Evolutionary conservation across 306 rosid species (phyloP), one percentile per base, ranked within the genome.

Genomic region (Geum urbanum): DNA sequence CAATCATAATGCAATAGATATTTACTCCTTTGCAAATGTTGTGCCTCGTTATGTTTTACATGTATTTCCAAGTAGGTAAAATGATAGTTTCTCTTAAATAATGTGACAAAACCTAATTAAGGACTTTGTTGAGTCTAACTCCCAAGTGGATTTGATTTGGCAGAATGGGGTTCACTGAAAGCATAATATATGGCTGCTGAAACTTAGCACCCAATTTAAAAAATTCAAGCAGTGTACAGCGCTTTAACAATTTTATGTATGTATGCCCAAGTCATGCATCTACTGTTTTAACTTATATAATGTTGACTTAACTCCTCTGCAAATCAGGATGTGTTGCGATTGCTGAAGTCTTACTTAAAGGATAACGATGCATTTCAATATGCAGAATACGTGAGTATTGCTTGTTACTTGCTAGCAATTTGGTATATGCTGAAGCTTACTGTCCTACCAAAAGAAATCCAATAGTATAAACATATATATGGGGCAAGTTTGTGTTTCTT

Each of bases 341-440:
- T 80, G 37, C 82, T 92, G 54, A 92, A 90, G 81, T 80, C 84
- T 45, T 76, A 77, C 71, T 67, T 92, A 81, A 75, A 74, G 63
- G 67, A 83, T 51, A 85, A 83, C 0, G 98, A 90, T 73, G 96
- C 98, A 65, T 81, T 84, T 81, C 91, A 80, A 63, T 88, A 85
- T 84, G 95, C 96, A 20, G 88, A 88, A 76, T 69, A 85, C 72
- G 96, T 92, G 79, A 88, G 96, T 72, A 67, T 18, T 59, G 19
- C 70, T 47, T 24, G 54, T 41, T 70, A 67, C 71, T 51, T 73
- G 47, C 54, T 71, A 46, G 66, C 66, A 56, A 70, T 59, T 58
- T 67, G 32, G 32, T 27, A 27, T 27, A 27, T 27, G 59, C 37
- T 32, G 22, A 63, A 27, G 67, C 58, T 66, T 70, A 54, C 37